Percentiles rank a stretch among this genome's conserved stretches.
Conservation (phyloP, 2,329 filamentous ascomycete species). For the Blastomyces silverae region DNA sequence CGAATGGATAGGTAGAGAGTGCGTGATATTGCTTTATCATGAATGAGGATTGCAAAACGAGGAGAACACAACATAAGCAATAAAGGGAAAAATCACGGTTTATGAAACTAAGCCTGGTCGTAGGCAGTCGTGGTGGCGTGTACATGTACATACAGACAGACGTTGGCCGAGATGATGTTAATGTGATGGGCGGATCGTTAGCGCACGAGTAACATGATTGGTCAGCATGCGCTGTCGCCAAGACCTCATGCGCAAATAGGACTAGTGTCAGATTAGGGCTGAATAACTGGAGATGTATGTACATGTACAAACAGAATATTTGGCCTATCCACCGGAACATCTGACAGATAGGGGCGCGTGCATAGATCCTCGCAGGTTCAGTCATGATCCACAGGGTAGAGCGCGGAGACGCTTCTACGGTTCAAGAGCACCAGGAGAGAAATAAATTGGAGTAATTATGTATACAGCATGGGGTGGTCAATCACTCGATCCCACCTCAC, state of each 20-base stretch:
- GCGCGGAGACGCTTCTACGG: too few relatives aligned
- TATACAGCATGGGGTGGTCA: too few relatives aligned
- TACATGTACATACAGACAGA: not conserved
- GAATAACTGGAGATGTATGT: too few relatives aligned
- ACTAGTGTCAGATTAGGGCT: not conserved
- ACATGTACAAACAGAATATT: too few relatives aligned
- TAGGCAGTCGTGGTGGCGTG: conserved; percentile 13
- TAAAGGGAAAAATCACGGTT: not conserved
- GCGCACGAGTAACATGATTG: not conserved
- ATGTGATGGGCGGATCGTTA: not conserved
- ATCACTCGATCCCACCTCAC: too few relatives aligned
- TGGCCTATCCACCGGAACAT: too few relatives aligned
- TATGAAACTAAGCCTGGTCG: not conserved
- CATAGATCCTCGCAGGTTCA: too few relatives aligned
- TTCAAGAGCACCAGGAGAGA: too few relatives aligned
- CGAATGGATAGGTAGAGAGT: not conserved
- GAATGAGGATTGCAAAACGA: not conserved
- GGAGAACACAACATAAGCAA: not conserved
- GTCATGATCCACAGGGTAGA: too few relatives aligned
- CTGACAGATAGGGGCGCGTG: too few relatives aligned
- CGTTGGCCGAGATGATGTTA: not conserved
- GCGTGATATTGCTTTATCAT: not conserved
- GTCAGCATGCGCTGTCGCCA: not conserved
- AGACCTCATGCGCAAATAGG: not conserved
- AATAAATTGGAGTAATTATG: too few relatives aligned